Evolutionary conservation across 345 rosid genomes (phyloP).

Genomic region (Syzygium aqueum): DNA sequence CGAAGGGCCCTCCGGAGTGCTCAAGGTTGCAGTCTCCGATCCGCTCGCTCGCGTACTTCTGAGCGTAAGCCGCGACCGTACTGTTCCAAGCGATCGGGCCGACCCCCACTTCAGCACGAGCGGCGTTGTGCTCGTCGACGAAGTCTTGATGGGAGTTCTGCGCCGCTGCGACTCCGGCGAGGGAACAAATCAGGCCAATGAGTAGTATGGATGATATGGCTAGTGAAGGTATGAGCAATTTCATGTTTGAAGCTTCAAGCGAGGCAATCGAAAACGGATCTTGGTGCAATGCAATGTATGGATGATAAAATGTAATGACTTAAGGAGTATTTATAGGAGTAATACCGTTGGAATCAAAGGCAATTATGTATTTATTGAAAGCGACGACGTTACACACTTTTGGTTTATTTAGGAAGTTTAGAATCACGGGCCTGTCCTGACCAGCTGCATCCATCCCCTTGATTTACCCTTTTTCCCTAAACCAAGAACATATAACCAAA

Average conservation of each 20-base stretch:
- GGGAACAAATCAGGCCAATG: not conserved
- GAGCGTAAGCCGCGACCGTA: slow-evolving; percentile 35
- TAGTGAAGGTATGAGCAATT: not conserved
- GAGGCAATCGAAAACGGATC: not conserved
- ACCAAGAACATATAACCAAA: not conserved
- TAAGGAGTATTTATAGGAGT: not conserved
- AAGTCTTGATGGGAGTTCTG: slow-evolving; percentile 32
- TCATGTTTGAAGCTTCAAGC: not conserved
- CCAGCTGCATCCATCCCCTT: not conserved
- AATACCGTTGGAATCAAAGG: not conserved
- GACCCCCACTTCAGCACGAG: slow-evolving; percentile 31
- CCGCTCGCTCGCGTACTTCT: slow-evolving; percentile 22
- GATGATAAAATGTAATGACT: not conserved
- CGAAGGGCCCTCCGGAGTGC: slow-evolving; percentile 53
- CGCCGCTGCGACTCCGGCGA: not conserved
- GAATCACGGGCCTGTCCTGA: not conserved
- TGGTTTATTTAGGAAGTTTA: not conserved
- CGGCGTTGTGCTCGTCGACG: slow-evolving; percentile 41
- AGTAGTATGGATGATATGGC: not conserved
- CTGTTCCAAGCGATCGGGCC: slow-evolving; percentile 38
- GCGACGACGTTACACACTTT: not conserved
- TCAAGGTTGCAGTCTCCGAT: slow-evolving; percentile 27
- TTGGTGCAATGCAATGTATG: not conserved
- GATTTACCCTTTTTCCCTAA: not conserved
- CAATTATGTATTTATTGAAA: not conserved